phyloP scores from a whole-genome alignment of 1,284 basidiomycete genomes.

The Austroboletus novae-zelandiae region DNA sequence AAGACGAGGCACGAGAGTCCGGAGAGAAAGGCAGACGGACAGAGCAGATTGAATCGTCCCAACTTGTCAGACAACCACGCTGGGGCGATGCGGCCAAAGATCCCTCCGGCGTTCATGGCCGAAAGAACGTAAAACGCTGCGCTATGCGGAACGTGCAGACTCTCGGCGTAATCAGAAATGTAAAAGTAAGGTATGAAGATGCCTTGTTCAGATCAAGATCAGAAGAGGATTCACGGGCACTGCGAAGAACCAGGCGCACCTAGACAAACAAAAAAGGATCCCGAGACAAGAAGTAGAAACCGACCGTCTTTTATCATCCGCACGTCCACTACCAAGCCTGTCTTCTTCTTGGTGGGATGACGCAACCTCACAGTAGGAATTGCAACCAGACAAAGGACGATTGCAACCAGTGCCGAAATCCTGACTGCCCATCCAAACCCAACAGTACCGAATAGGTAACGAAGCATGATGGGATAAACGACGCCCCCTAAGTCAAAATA shows the following conservation, averaged over 20 bases:
- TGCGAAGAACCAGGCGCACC: slow-evolving; percentile 25
- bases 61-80: slow-evolving; percentile 59
- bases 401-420: slow-evolving; percentile 43
- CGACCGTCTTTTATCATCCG: slow-evolving; percentile 41
- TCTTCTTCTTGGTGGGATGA: slow-evolving; percentile 20
- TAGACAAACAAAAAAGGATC: slow-evolving; percentile 50
- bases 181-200: slow-evolving; percentile 67
- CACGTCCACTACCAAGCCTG: slow-evolving; percentile 24
- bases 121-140: slow-evolving; percentile 54
- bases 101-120: slow-evolving; percentile 61
- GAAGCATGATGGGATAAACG: slow-evolving; percentile 64
- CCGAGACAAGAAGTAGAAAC: slow-evolving; percentile 45
- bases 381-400: slow-evolving; percentile 40
- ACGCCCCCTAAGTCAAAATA: slow-evolving; percentile 50
- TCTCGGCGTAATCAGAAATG: slow-evolving; percentile 52
- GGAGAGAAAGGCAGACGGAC: slow-evolving; percentile 55
- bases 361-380: slow-evolving; percentile 39
- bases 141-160: slow-evolving; percentile 35
- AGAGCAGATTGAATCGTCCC: slow-evolving; percentile 62
- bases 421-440: slow-evolving; percentile 66
- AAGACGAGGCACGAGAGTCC: slow-evolving; percentile 56
- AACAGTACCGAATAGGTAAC: slow-evolving; percentile 49
- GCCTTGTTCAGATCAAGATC: slow-evolving; percentile 45
- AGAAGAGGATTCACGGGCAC: slow-evolving; percentile 25
- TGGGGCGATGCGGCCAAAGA: slow-evolving; percentile 61